Conservation (phyloP, 2,329 filamentous ascomycete genomes). For the Pseudogymnoascus sp. region DNA sequence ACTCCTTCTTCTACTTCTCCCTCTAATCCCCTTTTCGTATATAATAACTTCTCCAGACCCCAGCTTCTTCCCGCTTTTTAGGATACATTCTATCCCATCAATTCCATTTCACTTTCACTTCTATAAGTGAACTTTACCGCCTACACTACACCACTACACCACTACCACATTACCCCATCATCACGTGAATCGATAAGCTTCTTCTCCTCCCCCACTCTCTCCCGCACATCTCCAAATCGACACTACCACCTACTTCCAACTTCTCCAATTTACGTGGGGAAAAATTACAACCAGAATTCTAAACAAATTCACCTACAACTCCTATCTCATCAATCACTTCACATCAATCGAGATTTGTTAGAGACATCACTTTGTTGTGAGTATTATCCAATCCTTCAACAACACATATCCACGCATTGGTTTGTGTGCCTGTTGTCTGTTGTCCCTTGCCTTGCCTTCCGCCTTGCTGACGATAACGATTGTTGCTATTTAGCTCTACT, state of each 20-base stretch:
- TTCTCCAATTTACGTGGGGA: conserved; percentile 4
- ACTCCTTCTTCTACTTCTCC: not conserved
- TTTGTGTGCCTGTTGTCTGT: not conserved
- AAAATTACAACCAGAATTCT: not conserved
- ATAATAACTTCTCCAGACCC: conserved; percentile 3
- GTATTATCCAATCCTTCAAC: conserved; percentile 4
- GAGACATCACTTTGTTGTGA: not conserved
- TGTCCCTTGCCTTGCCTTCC: not conserved
- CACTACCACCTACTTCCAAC: not conserved
- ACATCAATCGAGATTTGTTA: not conserved
- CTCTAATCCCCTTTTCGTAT: not conserved
- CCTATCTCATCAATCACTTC: not conserved
- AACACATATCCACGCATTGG: not conserved
- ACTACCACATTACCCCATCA: not conserved
- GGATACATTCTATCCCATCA: conserved; percentile 1
- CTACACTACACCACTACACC: not conserved
- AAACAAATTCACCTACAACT: not conserved
- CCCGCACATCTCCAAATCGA: not conserved
- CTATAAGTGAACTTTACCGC: not conserved
- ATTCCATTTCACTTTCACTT: not conserved
- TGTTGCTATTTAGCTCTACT: not conserved
- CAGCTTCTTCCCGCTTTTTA: conserved; percentile 4
- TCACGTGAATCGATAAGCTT: conserved; percentile 2
- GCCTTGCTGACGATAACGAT: not conserved
- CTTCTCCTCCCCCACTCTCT: not conserved